Evolutionary conservation across 345 rosid genomes (phyloP).

Genomic region (Rhizophora apiculata): DNA sequence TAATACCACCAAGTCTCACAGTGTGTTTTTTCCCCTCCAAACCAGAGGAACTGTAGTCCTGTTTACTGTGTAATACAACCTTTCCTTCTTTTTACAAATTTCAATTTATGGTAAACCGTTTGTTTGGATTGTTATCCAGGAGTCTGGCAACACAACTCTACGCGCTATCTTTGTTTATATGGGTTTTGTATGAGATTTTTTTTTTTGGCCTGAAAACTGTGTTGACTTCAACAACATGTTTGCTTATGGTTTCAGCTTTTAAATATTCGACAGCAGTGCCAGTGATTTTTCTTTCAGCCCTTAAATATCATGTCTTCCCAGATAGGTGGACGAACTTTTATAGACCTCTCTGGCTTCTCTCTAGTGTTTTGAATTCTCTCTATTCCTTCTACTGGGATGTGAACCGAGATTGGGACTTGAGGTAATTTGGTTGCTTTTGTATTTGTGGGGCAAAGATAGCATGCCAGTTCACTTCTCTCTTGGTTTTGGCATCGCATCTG

Average conservation of each 20-base stretch:
- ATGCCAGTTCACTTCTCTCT: background rate
- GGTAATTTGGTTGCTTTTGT: conserved; percentile 41
- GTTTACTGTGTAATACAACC: background rate
- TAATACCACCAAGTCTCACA: no score
- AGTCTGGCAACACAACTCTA: background rate
- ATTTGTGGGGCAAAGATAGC: conserved; percentile 1
- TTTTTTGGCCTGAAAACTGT: conserved; percentile 8
- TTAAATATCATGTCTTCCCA: conserved; percentile 72
- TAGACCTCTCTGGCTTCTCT: conserved; percentile 89
- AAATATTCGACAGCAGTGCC: conserved; percentile 92
- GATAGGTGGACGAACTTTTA: conserved; percentile 78
- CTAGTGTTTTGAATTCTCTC: conserved; percentile 68
- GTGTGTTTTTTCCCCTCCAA: no score
- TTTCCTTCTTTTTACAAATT: background rate
- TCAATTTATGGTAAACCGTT: background rate
- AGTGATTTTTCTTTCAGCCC: conserved; percentile 92
- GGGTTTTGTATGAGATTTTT: background rate
- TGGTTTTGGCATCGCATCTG: background rate
- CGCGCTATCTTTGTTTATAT: background rate
- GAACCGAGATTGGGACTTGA: conserved; percentile 91
- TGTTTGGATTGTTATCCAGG: background rate
- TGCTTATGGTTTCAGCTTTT: conserved; percentile 61
- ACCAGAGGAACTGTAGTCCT: background rate
- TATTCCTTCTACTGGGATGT: conserved; percentile 98
- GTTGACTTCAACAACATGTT: conserved; percentile 24